These are phyloP conservation scores for Leccinum broughii DNA, from an alignment of 768 basidiomycete species.

Conservation along the genomic window DNA sequence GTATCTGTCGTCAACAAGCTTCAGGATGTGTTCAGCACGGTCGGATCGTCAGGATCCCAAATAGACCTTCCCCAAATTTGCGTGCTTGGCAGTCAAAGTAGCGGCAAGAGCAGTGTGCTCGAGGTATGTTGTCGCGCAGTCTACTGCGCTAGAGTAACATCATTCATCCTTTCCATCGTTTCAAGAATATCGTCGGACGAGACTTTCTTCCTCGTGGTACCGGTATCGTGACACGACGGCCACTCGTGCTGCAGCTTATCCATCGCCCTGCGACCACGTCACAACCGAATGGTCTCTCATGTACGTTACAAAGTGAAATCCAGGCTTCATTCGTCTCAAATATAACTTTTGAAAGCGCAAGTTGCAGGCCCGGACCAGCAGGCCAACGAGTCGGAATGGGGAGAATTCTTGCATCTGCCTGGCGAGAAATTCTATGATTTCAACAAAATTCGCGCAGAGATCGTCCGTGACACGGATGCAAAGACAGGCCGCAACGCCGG, in stretches of 20 bases:
- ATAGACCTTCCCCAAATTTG: conserved; percentile 94
- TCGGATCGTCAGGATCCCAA: conserved; percentile 72
- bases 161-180: conserved; percentile 12
- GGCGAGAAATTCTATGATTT: conserved; percentile 99
- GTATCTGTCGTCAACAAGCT: conserved; percentile 84
- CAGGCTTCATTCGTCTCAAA: conserved; percentile 1
- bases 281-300: conserved; percentile 43
- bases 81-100: conserved; percentile 88
- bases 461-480: conserved; percentile 94
- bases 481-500: conserved; percentile 99
- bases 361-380: conserved; percentile 59
- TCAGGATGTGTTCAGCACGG: conserved; percentile 86
- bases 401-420: conserved; percentile 95
- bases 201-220: conserved; percentile 99
- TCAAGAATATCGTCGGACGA: conserved; percentile 93
- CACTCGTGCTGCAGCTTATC: conserved; percentile 94
- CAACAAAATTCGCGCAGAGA: conserved; percentile 94
- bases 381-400: conserved; percentile 96
- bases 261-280: conserved; percentile 64
- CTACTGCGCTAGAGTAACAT: not conserved
- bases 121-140: conserved; percentile 56
- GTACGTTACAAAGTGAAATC: conserved; percentile 34
- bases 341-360: conserved; percentile 20
- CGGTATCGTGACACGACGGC: conserved; percentile 97
- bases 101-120: conserved; percentile 90